Base-by-base conservation (phyloP, 352 stramenopile species). In the Pythium rhizo-oryzae region DNA sequence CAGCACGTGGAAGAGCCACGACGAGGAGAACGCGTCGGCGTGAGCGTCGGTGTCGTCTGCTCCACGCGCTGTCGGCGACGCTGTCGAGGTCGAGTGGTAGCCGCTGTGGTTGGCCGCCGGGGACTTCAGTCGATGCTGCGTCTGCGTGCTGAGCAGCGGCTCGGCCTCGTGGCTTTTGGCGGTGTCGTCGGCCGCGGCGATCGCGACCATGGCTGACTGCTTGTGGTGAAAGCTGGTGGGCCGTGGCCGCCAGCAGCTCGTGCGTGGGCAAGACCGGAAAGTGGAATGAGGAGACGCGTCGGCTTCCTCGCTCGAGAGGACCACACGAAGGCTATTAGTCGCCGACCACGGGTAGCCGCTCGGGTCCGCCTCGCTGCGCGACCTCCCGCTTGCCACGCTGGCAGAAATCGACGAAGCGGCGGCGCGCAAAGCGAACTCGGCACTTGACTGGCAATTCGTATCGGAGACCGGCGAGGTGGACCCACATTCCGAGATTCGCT, bases 401-500 rank as follows among this genome's bases (percentile, higher is more conserved):
- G 54, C 54, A 61, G 52, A 39, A 13, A 19, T 13, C 15, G 21
- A n/a, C n/a, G 15, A 28, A 51, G 44, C 44, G 44, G 44, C n/a
- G 44, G 44, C 44, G 44, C 24, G 35, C 35, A 11, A 41, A 41
- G 35, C 35, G 35, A 41, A 41, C 35, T 2, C 4, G 35, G 6
- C 8, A 2, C 35, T 41, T 15, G 35, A 41, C 35, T 41, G 3
- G 8, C 35, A 11, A 19, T 23, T 44, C 16, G 28, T 44, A 12
- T 44, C 50, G 23, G 5, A 11, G 35, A 41, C 16, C 11, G 30
- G 18, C 4, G 12, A 39, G 23, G 16, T 49, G 18, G 54, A 61
- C 37, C 19, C 37, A 19, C 54, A 61, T 23, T 61, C 54, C 19
- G 54, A 61, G 54, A 61, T 61, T 61, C 54, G 54, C 37, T 61